Percentiles rank a stretch among this genome's conserved stretches.
Conservation (phyloP, 768 basidiomycete species). For the Podaxis mareebaensis region DNA sequence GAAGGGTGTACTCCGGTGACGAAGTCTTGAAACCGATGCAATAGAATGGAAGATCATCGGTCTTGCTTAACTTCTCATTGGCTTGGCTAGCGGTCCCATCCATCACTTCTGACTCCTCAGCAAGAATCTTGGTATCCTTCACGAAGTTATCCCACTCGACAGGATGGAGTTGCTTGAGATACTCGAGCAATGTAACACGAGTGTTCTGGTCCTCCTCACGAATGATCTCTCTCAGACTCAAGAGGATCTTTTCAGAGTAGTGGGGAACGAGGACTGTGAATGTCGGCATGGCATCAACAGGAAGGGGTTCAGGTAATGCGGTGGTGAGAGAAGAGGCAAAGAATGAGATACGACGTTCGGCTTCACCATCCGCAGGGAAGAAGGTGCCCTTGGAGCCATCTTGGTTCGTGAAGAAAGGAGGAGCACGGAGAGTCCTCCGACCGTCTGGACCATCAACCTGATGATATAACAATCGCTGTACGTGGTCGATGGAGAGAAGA, state of each 20-base stretch:
- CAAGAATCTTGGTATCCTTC: slow-evolving; percentile 98
- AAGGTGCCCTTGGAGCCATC: slow-evolving; percentile 76
- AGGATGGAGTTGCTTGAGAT: slow-evolving; percentile 97
- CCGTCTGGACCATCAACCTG: slow-evolving; percentile 92
- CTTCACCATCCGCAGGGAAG: slow-evolving; percentile 93
- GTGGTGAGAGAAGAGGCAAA: slow-evolving; percentile 98
- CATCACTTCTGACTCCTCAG: slow-evolving; percentile 75
- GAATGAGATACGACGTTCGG: slow-evolving; percentile 97
- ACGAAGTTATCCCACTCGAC: slow-evolving; percentile 99
- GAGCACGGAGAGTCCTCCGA: slow-evolving; percentile 89
- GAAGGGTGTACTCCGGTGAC: slow-evolving; percentile 96
- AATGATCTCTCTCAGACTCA: slow-evolving; percentile 97
- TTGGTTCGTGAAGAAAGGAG: slow-evolving; percentile 98
- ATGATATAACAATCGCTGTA: slow-evolving; percentile 95
- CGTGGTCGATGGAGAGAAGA: slow-evolving; percentile 95
- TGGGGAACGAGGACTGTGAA: slow-evolving; percentile 99
- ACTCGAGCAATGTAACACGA: slow-evolving; percentile 95
- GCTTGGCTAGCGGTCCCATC: slow-evolving; percentile 53
- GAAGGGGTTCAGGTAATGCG: slow-evolving; percentile 90
- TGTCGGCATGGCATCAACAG: slow-evolving; percentile 98
- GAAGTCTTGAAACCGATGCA: slow-evolving; percentile 99
- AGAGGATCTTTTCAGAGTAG: slow-evolving; percentile 97
- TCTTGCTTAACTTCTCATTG: slow-evolving; percentile 78
- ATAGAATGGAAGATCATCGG: slow-evolving; percentile 97
- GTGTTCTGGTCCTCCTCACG: slow-evolving; percentile 97